Base-by-base conservation (phyloP, 2,329 filamentous ascomycete genomes). In the Colletotrichum gigasporum region DNA sequence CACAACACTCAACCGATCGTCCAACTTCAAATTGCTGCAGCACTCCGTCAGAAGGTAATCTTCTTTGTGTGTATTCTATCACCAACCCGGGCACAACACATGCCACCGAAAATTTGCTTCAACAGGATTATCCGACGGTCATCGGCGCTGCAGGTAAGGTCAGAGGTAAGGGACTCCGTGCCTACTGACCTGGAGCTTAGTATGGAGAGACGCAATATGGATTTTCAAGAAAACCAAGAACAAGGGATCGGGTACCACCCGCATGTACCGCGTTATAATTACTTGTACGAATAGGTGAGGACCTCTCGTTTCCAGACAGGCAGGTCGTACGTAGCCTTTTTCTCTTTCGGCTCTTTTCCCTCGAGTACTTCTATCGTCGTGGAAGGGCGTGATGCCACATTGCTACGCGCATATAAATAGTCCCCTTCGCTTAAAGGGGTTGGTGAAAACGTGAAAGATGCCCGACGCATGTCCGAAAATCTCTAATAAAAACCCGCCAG, bases 141-240 rank as follows among this genome's bases (percentile, higher is more conserved):
- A 71, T 70, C 71, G 68, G 68, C 71, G 71, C 65, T 73, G 69
- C 73, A 83, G 81, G 83, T 83, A 84, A 83, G 81, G 82, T 84
- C 80, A 82, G 82, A 83, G 83, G 82, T 85, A 85, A 85, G 82
- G 74, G 73, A 71, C 77, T 75, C 71, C 71, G 74, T 68, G 76
- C 75, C 75, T 76, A 70, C 72, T 77, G 74, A 74, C 74, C 71
- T 67, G 64, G 68, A 70, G 71, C 65, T 63, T 55, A 67, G 64
- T 32, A 44, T 60, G 44, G 63, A 53, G 51, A 56, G 14, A 24
- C 20, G 34, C 30, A n/a, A 42, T 32, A 35, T 55, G 65, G 50
- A 37, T 39, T 41, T 53, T 47, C 18, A 20, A 20, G 2, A 26
- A 22, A 37, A n/a, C n/a, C n/a, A 56, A 55, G n/a, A 59, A 9